Base-by-base conservation (phyloP, 164 flowering plant genomes). In the Piper betle region DNA sequence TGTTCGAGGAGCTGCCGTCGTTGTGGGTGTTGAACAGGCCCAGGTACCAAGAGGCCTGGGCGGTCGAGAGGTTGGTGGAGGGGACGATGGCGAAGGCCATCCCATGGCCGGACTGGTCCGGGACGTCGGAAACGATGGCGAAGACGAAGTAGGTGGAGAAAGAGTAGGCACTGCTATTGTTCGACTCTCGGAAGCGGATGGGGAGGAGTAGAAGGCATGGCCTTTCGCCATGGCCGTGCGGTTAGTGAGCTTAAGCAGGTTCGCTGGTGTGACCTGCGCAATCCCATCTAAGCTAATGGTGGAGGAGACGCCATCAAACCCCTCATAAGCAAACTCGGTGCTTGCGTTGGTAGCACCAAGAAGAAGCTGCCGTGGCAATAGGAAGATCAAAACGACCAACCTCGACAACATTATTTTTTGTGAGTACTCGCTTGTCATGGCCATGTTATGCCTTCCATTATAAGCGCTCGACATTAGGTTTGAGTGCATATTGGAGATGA, bases 61-160 rank as follows among this genome's bases (percentile, higher is more conserved):
- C 64, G 6, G 56, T 57, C 4, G 60, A 64, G 53, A 72, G 63
- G 18, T 42, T 43, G 6, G 9, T 40, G 1, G 64, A 38, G 11
- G 78, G 73, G 19, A 73, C 39, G 17, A 72, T 25, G 12, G 64
- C 68, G n/a, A 75, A 69, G 37, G 66, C 73, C 2, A 76, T 62
- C 4, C 77, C 77, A 8, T 66, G 68, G 60, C 72, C 72, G 7
- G 61, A 19, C 3, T 59, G 4, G 18, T 19, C 11, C 2, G 43
- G 59, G 5, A 42, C 3, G 7, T 52, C 53, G 15, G 67, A 25
- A 52, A 65, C 42, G 6, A 77, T 69, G 6, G 69, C 73, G 39
- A 77, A 73, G 39, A 71, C 69, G 33, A 76, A 73, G 37, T 66
- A 41, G 37, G 80, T 74, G 6, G 77, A 74, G 66, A 72, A 77